Percentiles rank a stretch among this genome's conserved stretches.
phyloP scores from a whole-genome alignment of 2,329 filamentous ascomycete species.

The Paecilomyces variotii region DNA sequence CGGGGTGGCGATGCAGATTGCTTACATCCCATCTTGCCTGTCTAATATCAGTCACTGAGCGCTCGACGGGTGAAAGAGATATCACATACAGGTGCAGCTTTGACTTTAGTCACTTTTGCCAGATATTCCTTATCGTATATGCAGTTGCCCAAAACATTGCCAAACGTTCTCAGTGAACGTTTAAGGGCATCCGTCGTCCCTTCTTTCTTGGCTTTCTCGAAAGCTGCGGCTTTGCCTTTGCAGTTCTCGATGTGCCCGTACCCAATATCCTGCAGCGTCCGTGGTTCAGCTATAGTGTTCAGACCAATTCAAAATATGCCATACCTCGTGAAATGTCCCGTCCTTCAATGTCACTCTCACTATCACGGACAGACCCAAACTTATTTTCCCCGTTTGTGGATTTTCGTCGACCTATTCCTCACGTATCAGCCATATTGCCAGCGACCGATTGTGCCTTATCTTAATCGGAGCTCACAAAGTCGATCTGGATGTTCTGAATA shows the following conservation, averaged over 20 bases:
- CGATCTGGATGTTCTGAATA: slow-evolving; percentile 90
- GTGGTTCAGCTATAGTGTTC: slow-evolving; percentile 1
- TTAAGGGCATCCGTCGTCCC: slow-evolving; percentile 93
- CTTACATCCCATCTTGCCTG: slow-evolving; percentile 65
- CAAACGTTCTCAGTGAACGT: slow-evolving; percentile 80
- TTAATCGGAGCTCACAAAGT: slow-evolving; percentile 55
- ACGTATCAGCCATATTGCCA: slow-evolving; percentile 1
- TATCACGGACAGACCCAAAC: slow-evolving; percentile 79
- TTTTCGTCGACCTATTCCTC: slow-evolving; percentile 63
- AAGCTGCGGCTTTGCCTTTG: slow-evolving; percentile 88
- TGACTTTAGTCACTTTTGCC: slow-evolving; percentile 81
- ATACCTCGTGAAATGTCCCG: slow-evolving; percentile 83
- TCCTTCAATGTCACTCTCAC: slow-evolving; percentile 84
- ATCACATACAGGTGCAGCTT: slow-evolving; percentile 54
- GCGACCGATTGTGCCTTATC: neutral
- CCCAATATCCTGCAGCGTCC: slow-evolving; percentile 61
- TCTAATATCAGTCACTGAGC: slow-evolving; percentile 8
- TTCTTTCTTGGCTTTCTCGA: slow-evolving; percentile 98
- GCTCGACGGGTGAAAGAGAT: neutral
- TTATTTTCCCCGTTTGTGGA: slow-evolving; percentile 67
- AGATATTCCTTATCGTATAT: slow-evolving; percentile 96
- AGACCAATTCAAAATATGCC: neutral
- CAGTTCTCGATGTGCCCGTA: slow-evolving; percentile 96
- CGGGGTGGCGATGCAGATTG: slow-evolving; percentile 73
- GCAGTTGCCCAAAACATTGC: slow-evolving; percentile 96